A percentile compares a stretch with the other conserved stretches of the same genome.
Evolutionary conservation across 2,329 filamentous ascomycete species (phyloP).

Genomic region (Hypoxylon sp.): DNA sequence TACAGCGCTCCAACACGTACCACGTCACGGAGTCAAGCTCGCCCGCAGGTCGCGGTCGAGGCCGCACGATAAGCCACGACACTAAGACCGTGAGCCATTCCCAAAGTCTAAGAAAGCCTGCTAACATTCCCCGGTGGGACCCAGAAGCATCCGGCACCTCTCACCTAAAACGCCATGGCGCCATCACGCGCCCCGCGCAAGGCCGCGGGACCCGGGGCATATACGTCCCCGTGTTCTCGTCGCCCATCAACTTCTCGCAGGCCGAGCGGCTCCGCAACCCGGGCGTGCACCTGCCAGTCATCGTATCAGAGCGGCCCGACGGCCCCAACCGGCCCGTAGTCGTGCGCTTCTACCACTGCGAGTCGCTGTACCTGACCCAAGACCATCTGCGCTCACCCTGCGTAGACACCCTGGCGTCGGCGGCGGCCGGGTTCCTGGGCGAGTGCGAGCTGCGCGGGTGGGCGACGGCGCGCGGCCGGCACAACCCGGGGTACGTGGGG

Average conservation of each 20-base stretch:
- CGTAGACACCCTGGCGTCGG: conserved; percentile 10
- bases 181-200: background rate
- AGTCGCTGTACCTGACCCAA: conserved; percentile 5
- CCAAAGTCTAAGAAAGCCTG: background rate
- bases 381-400: conserved; percentile 8
- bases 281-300: background rate
- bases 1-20: background rate
- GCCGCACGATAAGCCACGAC: too few relatives aligned
- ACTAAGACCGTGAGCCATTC: too few relatives aligned
- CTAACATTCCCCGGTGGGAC: background rate
- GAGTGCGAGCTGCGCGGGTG: conserved; percentile 24
- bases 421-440: conserved; percentile 28
- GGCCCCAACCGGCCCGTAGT: background rate
- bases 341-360: conserved; percentile 30
- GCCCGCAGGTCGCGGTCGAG: background rate
- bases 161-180: background rate
- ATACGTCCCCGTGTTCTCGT: conserved; percentile 25
- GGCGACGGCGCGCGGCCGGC: background rate
- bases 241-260: conserved; percentile 3
- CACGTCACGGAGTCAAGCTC: background rate
- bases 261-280: background rate
- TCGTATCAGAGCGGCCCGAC: too few relatives aligned
- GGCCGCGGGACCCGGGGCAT: conserved; percentile 28
- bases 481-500: conserved; percentile 29
- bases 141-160: background rate